These are phyloP conservation scores for Talaromyces sp. DNA, from an alignment of 2,329 filamentous ascomycete genomes.

Conservation along the genomic window DNA sequence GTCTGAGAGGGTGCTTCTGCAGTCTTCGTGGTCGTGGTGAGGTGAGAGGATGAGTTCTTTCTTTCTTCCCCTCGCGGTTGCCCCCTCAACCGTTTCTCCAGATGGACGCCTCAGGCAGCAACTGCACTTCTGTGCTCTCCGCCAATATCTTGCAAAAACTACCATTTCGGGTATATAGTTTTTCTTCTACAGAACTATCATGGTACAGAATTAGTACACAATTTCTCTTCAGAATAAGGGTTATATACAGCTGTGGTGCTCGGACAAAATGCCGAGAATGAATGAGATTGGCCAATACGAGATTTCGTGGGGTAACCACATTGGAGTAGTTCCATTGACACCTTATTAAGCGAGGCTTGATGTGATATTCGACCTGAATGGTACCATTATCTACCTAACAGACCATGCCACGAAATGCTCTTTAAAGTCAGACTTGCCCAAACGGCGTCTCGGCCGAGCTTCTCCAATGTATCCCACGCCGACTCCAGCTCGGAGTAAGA, in stretches of 20 bases:
- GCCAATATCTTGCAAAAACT: no score
- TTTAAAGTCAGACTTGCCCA: not conserved
- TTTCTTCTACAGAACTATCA: no score
- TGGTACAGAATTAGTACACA: not conserved
- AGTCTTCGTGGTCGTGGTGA: not conserved
- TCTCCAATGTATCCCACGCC: not conserved
- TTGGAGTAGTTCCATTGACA: no score
- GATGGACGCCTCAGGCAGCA: constrained; percentile 1
- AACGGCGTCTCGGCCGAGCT: constrained; percentile 6
- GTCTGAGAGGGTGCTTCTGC: not conserved
- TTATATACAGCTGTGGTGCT: not conserved
- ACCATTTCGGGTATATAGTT: no score
- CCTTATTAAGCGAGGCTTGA: not conserved
- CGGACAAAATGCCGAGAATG: not conserved
- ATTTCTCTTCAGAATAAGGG: not conserved
- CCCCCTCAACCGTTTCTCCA: constrained; percentile 12
- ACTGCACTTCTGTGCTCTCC: not conserved
- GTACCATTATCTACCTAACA: not conserved
- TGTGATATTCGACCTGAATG: not conserved
- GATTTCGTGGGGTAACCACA: not conserved
- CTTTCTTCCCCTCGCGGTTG: constrained; percentile 12
- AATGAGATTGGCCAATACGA: not conserved
- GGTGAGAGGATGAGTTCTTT: not conserved
- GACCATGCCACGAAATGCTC: not conserved
- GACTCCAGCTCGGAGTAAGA: not conserved